phyloP scores from a whole-genome alignment of 352 stramenopile genomes.

The Globisporangium abappressorium region DNA sequence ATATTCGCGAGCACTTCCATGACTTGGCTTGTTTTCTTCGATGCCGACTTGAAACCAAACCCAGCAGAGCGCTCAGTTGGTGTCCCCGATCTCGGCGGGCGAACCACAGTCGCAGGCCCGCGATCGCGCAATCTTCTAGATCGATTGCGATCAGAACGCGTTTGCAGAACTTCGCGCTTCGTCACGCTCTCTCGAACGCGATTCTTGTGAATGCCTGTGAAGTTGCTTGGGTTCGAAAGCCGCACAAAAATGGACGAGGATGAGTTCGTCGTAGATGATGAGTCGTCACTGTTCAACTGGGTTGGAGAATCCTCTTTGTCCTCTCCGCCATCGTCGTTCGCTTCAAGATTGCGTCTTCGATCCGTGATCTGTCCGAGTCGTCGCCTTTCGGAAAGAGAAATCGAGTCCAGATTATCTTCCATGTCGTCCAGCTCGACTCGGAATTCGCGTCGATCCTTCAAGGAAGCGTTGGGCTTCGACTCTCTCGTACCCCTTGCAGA shows the following conservation, averaged over 20 bases:
- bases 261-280: slow-evolving; percentile 32
- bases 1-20: slow-evolving; percentile 83
- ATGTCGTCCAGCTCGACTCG: slow-evolving; percentile 53
- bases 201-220: slow-evolving; percentile 88
- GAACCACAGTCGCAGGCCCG: slow-evolving; percentile 33
- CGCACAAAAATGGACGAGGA: slow-evolving; percentile 76
- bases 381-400: slow-evolving; percentile 37
- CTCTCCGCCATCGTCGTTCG: slow-evolving; percentile 23
- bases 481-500: slow-evolving; percentile 16
- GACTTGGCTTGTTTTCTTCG: slow-evolving; percentile 62
- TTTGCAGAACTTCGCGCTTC: slow-evolving; percentile 81
- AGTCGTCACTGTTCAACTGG: slow-evolving; percentile 59
- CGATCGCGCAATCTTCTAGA: slow-evolving; percentile 70
- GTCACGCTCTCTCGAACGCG: slow-evolving; percentile 72
- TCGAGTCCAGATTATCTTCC: slow-evolving; percentile 37
- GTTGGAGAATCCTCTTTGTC: slow-evolving; percentile 43
- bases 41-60: slow-evolving; percentile 46
- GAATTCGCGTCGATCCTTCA: slow-evolving; percentile 39
- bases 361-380: slow-evolving; percentile 30
- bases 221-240: slow-evolving; percentile 85
- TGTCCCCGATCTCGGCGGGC: slow-evolving; percentile 40
- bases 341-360: slow-evolving; percentile 22
- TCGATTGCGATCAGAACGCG: slow-evolving; percentile 66
- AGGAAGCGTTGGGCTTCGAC: slow-evolving; percentile 7
- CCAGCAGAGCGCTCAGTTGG: slow-evolving; percentile 51